Evolutionary conservation across 116 monocot genomes (phyloP).

Genomic region (Papilionanthe hybrid): DNA sequence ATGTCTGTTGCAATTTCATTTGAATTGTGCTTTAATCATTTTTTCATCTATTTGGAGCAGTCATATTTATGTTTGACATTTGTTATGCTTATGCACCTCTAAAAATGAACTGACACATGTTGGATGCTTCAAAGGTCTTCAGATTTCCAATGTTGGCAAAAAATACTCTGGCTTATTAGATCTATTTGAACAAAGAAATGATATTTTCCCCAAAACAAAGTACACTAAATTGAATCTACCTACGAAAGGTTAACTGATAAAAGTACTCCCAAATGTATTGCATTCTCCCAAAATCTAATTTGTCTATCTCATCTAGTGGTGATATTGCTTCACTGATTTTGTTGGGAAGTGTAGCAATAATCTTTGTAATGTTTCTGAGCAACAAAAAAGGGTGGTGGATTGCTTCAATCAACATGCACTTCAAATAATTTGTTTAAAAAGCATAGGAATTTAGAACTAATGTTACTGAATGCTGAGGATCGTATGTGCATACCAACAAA

Average conservation of each 20-base stretch:
- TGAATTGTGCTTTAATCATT: background rate
- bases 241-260: background rate
- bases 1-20: background rate
- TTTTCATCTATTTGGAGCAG: background rate
- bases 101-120: background rate
- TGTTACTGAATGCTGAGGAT: background rate
- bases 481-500: background rate
- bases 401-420: background rate
- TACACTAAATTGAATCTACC: background rate
- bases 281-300: background rate
- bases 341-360: too few species aligned
- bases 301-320: background rate
- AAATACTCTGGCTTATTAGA: background rate
- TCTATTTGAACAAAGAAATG: background rate
- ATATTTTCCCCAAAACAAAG: background rate
- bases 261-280: background rate
- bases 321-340: too few species aligned
- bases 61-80: conserved; percentile 3
- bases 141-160: background rate
- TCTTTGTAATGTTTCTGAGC: background rate
- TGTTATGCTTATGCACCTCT: background rate
- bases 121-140: background rate
- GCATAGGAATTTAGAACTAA: background rate
- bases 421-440: background rate
- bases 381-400: background rate